A percentile compares a stretch with the other conserved stretches of the same genome.
Conservation (phyloP, 805 yeast genomes). For the Wickerhamiella bombiphila region DNA sequence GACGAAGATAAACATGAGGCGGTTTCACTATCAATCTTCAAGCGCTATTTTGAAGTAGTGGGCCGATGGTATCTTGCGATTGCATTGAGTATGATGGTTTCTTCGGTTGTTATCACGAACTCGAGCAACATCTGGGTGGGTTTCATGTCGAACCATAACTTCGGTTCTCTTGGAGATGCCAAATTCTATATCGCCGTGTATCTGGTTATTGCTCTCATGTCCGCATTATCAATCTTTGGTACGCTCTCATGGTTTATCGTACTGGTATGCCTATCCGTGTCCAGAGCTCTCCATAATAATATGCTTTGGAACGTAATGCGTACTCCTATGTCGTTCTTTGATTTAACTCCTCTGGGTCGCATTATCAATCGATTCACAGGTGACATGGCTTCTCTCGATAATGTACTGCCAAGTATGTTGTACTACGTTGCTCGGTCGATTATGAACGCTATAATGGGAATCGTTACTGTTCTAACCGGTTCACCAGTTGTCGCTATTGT, state of each 20-base stretch:
- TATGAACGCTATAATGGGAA: conserved; percentile 38
- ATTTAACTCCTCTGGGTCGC: conserved; percentile 69
- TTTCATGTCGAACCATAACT: conserved; percentile 14
- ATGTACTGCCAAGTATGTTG: conserved; percentile 46
- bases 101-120: conserved; percentile 19
- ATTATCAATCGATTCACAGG: conserved; percentile 66
- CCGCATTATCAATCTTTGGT: conserved; percentile 18
- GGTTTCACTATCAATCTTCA: conserved; percentile 14
- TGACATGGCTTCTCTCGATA: conserved; percentile 63
- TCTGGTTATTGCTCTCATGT: conserved; percentile 49
- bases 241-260: conserved; percentile 43
- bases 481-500: conserved; percentile 55
- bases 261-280: conserved; percentile 21
- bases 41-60: conserved; percentile 17
- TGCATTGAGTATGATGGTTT: conserved; percentile 26
- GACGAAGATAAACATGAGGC: conserved; percentile 17
- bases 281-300: conserved; percentile 32
- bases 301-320: conserved; percentile 44
- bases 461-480: conserved; percentile 45
- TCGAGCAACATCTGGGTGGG: conserved; percentile 15
- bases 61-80: conserved; percentile 25
- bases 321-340: conserved; percentile 65
- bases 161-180: conserved; percentile 13
- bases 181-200: conserved; percentile 56
- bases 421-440: conserved; percentile 39